These are phyloP conservation scores for Colletotrichum sp. DNA, from an alignment of 2,329 filamentous ascomycete species.

Conservation along the genomic window DNA sequence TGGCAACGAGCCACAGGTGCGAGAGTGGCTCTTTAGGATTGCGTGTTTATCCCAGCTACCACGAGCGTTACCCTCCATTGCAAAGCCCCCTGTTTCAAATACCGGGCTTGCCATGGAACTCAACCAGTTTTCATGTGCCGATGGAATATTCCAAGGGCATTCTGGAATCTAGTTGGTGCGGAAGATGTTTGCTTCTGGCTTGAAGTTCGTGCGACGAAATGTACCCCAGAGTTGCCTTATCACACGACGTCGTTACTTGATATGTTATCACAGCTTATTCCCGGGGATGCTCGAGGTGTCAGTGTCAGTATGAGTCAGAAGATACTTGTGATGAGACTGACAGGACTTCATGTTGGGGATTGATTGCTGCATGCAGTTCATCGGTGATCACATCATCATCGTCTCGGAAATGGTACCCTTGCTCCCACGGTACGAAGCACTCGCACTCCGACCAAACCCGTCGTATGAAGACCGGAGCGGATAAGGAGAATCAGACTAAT, in stretches of 20 bases:
- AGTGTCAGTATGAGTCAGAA: neutral
- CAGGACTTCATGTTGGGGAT: neutral
- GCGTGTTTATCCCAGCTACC: neutral
- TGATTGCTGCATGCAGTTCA: neutral
- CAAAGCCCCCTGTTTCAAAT: neutral
- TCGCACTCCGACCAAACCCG: neutral
- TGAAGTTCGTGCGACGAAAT: neutral
- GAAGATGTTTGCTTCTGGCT: neutral
- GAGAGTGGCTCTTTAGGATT: neutral
- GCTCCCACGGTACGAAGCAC: neutral
- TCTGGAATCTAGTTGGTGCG: neutral
- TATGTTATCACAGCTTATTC: neutral
- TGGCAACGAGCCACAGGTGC: neutral
- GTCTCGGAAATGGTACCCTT: neutral
- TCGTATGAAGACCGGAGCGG: neutral
- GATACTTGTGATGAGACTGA: neutral
- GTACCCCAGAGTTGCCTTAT: neutral
- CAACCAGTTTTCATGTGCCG: neutral
- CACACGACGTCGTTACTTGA: neutral
- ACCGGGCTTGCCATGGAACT: neutral
- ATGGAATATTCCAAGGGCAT: neutral
- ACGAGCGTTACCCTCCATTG: neutral
- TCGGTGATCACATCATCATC: neutral
- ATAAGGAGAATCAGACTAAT: neutral
- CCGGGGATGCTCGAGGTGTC: neutral